Base-by-base conservation (phyloP, 345 rosid species). In the Hibiscus trionum region DNA sequence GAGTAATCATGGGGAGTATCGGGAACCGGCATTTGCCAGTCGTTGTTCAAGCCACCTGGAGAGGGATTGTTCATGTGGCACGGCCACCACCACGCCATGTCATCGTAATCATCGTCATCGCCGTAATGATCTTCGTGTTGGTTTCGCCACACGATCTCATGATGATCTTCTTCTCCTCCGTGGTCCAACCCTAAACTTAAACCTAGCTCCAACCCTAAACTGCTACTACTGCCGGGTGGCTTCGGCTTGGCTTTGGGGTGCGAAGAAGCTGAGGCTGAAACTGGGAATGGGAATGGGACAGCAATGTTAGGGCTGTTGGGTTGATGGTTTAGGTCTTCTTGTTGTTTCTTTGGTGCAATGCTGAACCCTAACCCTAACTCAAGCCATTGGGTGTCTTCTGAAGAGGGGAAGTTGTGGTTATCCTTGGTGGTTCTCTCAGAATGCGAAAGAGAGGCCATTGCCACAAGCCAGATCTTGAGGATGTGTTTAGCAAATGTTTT, bases 401-500 rank as follows among this genome's bases (percentile, higher is more conserved):
- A 72, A 8, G 39, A 44, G 3, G 62, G 63, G 63, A 10, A 47
- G 16, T 50, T 71, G 56, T 4, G n/a, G n/a, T n/a, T n/a, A n/a
- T n/a, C n/a, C n/a, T n/a, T n/a, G n/a, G n/a, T 56, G 66, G 17
- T 75, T 75, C 62, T 76, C 19, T n/a, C 63, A 55, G 77, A 76
- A 35, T 77, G 76, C 27, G 75, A 75, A 68, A 76, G 74, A 17
- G 76, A 78, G 33, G 82, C 81, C 84, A 81, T 81, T 31, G 49
- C 58, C 52, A 55, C 65, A 66, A 70, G 65, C 72, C 67, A 35
- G 7, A 35, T 68, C 58, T 70, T 31, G 35, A 55, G 42, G 33
- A 37, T 67, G 7, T n/a, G 50, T 35, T 73, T 17, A 27, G 24
- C 5, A 63, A 15, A 60, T 50, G 5, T 31, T 31, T 31, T 31